Conservation (phyloP, 2,329 filamentous ascomycete species). For the Microdochium trichocladiopsis region DNA sequence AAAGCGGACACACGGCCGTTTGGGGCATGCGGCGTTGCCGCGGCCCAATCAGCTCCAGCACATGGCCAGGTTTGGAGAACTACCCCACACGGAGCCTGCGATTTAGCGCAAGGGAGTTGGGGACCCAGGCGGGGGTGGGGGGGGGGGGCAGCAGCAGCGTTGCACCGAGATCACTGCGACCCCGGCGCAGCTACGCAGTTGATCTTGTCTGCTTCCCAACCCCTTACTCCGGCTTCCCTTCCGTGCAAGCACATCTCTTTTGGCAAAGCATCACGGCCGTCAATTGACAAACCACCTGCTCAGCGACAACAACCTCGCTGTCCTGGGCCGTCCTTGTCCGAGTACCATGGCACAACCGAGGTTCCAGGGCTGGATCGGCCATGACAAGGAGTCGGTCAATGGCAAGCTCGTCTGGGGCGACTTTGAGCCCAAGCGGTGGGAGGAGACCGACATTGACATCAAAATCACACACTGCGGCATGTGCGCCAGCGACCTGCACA, state of each 20-base stretch:
- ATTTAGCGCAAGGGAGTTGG: no score
- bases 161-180: neutral
- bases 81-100: neutral
- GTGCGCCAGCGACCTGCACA: conserved; percentile 36
- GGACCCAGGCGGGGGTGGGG: neutral
- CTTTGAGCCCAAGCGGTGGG: conserved; percentile 36
- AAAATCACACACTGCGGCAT: conserved; percentile 40
- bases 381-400: conserved; percentile 5
- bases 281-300: no score
- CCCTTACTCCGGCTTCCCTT: no score
- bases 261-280: no score
- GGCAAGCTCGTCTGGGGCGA: conserved; percentile 13
- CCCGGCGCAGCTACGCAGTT: neutral
- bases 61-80: neutral
- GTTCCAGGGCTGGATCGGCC: conserved; percentile 10
- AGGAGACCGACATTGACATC: conserved; percentile 40
- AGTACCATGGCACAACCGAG: conserved; percentile 1
- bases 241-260: no score
- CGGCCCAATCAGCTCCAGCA: neutral
- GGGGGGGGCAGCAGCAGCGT: no score
- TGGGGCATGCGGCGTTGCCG: neutral
- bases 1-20: neutral
- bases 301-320: no score
- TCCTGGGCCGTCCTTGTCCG: no score
- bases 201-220: no score